phyloP scores from a whole-genome alignment of 106 monocot genomes.

The Dendrobium huoshanense region DNA sequence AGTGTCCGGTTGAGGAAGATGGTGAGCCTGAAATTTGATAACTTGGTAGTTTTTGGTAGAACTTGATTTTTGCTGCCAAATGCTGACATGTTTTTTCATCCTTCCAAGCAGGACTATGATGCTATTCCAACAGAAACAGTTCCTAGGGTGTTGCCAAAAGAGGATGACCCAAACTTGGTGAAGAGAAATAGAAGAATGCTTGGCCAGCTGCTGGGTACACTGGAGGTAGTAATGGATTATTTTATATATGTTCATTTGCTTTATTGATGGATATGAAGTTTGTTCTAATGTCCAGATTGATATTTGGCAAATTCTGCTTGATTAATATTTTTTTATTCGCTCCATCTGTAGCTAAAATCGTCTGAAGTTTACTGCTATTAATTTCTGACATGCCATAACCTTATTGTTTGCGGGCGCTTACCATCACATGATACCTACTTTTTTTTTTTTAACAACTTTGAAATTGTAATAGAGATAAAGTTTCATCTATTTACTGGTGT shows the following conservation, averaged over 20 bases:
- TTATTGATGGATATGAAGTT: too few species aligned
- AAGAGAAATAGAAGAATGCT: constrained; percentile 97
- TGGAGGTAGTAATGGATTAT: constrained; percentile 50
- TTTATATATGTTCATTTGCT: too few species aligned
- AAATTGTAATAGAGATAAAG: background rate
- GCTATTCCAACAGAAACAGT: constrained; percentile 46
- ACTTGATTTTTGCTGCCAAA: background rate
- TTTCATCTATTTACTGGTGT: background rate
- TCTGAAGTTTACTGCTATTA: background rate
- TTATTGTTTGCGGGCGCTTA: background rate
- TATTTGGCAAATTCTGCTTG: background rate
- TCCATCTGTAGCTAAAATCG: background rate
- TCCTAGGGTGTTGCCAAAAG: constrained; percentile 51
- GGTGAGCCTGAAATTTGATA: constrained; percentile 29
- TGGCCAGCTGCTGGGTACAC: constrained; percentile 84
- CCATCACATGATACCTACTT: background rate
- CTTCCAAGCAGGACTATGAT: constrained; percentile 55
- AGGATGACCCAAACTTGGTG: constrained; percentile 73
- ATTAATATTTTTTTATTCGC: background rate
- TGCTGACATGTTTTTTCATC: background rate
- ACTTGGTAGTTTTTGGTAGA: background rate
- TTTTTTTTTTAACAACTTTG: background rate
- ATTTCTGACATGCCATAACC: background rate
- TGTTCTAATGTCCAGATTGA: too few species aligned
- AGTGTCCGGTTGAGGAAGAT: constrained; percentile 31